phyloP scores from a whole-genome alignment of 2,329 filamentous ascomycete genomes.

The Rutstroemia sp. region DNA sequence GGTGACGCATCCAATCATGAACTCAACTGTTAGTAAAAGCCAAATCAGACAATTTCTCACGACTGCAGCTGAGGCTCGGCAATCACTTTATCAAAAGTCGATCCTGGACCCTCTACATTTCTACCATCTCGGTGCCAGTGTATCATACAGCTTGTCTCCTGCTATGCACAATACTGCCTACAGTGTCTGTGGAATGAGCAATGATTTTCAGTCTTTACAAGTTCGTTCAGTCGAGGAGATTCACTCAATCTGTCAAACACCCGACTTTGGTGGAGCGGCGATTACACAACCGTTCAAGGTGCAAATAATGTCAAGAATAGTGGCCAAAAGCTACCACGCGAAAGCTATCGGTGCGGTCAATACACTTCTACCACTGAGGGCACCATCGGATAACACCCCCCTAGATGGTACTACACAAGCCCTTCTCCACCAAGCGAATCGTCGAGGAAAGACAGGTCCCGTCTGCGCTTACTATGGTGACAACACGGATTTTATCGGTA shows the following conservation, averaged over 20 bases:
- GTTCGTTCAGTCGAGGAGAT: conserved; percentile 55
- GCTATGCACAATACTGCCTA: conserved; percentile 72
- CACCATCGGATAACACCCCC: conserved; percentile 32
- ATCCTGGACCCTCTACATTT: conserved; percentile 63
- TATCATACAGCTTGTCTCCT: conserved; percentile 66
- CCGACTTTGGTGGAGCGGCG: conserved; percentile 64
- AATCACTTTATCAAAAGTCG: conserved; percentile 59
- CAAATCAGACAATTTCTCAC: conserved; percentile 26
- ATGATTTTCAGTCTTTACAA: conserved; percentile 58
- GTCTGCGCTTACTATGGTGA: conserved; percentile 67
- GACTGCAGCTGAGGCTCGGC: conserved; percentile 56
- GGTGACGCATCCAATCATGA: conserved; percentile 48
- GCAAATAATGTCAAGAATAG: conserved; percentile 56
- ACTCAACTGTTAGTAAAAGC: conserved; percentile 40
- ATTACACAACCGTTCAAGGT: conserved; percentile 70
- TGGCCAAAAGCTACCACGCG: conserved; percentile 63
- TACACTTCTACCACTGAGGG: conserved; percentile 63
- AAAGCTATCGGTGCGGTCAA: conserved; percentile 71
- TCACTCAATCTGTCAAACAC: conserved; percentile 55
- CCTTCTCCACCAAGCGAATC: conserved; percentile 33
- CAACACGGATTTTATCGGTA: conserved; percentile 78
- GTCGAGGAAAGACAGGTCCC: conserved; percentile 57
- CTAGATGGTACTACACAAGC: conserved; percentile 39
- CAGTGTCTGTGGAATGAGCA: conserved; percentile 58
- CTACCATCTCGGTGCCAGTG: conserved; percentile 66